phyloP scores from a whole-genome alignment of 108 stramenopile species.

The Heterococcus sp. region DNA sequence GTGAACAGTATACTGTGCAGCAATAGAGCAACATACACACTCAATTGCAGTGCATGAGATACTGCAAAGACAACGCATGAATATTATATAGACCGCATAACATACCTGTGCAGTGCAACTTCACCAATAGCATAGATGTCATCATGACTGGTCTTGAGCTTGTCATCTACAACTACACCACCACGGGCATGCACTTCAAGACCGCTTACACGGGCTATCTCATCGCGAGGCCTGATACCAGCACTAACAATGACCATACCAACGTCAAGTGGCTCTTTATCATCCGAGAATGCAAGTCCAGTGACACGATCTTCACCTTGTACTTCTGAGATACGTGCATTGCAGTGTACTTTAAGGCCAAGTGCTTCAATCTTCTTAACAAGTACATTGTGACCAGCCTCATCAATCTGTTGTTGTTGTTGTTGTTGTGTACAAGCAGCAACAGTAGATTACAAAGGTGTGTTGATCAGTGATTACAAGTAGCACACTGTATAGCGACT shows the following conservation, averaged over 20 bases:
- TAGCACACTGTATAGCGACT: too few species aligned
- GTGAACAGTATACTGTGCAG: too few species aligned
- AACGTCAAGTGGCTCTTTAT: constrained; percentile 77
- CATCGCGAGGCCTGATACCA: constrained; percentile 87
- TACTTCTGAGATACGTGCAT: constrained; percentile 79
- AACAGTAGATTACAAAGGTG: too few species aligned
- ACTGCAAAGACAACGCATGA: too few species aligned
- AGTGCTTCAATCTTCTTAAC: constrained; percentile 82
- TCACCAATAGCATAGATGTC: constrained; percentile 87
- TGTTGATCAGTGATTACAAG: too few species aligned
- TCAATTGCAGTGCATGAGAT: too few species aligned
- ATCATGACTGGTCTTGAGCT: constrained; percentile 68
- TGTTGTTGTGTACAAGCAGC: too few species aligned
- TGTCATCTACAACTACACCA: constrained; percentile 80
- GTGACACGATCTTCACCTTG: constrained; percentile 70
- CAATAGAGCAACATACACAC: too few species aligned
- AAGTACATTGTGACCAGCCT: constrained; percentile 83
- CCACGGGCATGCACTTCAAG: constrained; percentile 81
- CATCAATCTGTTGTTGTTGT: constrained; percentile 82
- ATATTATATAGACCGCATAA: too few species aligned
- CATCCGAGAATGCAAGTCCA: constrained; percentile 76
- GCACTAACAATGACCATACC: constrained; percentile 84
- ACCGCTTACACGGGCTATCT: constrained; percentile 65
- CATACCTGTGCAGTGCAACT: constrained; percentile 71
- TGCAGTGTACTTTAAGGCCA: constrained; percentile 85